Conservation (phyloP, 1,284 basidiomycete species). For the Trametes polyzona region DNA sequence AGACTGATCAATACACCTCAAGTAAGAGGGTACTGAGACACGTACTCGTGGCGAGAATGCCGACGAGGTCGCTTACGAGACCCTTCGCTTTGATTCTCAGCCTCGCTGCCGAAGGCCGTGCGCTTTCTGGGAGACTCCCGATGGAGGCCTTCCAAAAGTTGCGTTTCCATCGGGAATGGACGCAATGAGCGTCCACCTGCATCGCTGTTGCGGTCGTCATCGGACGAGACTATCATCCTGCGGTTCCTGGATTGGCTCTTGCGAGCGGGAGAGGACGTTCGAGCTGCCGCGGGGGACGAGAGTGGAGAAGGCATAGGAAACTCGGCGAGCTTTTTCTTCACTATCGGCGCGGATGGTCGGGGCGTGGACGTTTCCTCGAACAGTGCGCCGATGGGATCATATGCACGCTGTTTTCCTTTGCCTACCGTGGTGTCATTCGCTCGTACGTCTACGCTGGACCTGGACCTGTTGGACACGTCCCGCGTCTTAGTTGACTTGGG, state of each 20-base stretch:
- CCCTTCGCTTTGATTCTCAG: conserved; percentile 30
- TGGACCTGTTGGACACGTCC: not conserved
- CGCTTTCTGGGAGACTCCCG: conserved; percentile 40
- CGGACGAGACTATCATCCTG: conserved; percentile 14
- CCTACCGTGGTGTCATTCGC: not conserved
- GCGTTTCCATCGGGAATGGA: conserved; percentile 58
- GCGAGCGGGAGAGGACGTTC: conserved; percentile 4
- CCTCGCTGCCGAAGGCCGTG: conserved; percentile 36
- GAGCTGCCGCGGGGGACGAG: conserved; percentile 16
- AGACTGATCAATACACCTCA: not conserved
- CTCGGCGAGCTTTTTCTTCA: not conserved
- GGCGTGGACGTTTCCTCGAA: not conserved
- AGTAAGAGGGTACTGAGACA: not conserved
- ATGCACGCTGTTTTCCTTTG: not conserved
- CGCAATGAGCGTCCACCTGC: conserved; percentile 24
- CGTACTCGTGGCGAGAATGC: conserved; percentile 1
- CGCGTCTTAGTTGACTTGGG: not conserved
- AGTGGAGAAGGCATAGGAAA: conserved; percentile 21
- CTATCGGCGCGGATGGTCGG: not conserved
- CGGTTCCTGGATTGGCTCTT: conserved; percentile 10
- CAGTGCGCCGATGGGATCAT: conserved; percentile 3
- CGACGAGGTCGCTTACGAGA: conserved; percentile 35
- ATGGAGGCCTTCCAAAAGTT: conserved; percentile 43
- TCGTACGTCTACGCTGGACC: not conserved
- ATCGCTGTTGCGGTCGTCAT: conserved; percentile 21